A percentile compares a stretch with the other conserved stretches of the same genome.
These are phyloP conservation scores for Phytophthora foliorum DNA, from an alignment of 352 stramenopile genomes.

Conservation along the genomic window DNA sequence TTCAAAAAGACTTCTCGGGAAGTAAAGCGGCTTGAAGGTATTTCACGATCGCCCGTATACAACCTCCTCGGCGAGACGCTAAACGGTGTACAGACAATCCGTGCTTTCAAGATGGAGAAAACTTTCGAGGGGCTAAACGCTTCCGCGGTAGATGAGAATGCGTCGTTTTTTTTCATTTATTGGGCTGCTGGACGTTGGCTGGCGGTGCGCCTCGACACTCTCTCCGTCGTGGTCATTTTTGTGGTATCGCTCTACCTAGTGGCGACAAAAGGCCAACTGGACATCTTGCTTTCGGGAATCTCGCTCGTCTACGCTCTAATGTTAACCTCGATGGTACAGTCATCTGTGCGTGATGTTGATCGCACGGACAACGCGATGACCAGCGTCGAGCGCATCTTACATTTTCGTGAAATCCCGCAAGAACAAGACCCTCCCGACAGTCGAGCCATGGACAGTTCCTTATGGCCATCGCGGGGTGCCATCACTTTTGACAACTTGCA, in stretches of 20 bases:
- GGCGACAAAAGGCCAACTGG: conserved; percentile 49
- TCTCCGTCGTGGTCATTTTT: conserved; percentile 88
- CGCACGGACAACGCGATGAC: conserved; percentile 52
- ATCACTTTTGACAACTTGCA: conserved; percentile 43
- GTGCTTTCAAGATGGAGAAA: conserved; percentile 60
- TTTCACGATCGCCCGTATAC: conserved; percentile 93
- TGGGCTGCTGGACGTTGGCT: conserved; percentile 89
- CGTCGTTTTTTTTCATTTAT: conserved; percentile 55
- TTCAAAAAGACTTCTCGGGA: conserved; percentile 88
- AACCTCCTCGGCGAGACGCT: conserved; percentile 94
- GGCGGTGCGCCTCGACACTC: conserved; percentile 89
- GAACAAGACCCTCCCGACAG: conserved; percentile 27
- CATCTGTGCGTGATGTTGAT: conserved; percentile 29
- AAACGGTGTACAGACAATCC: conserved; percentile 90
- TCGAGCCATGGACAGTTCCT: not conserved
- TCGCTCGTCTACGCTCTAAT: conserved; percentile 47
- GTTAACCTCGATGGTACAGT: conserved; percentile 58
- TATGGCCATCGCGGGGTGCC: conserved; percentile 38
- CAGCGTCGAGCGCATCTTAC: conserved; percentile 42
- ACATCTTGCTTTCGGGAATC: conserved; percentile 35
- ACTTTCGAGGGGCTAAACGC: conserved; percentile 53
- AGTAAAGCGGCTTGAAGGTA: conserved; percentile 94
- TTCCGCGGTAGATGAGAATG: conserved; percentile 46
- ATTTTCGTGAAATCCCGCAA: conserved; percentile 34
- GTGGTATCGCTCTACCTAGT: conserved; percentile 91